These are phyloP conservation scores for Penicillium sp. DNA, from an alignment of 2,329 filamentous ascomycete species.

Conservation along the genomic window DNA sequence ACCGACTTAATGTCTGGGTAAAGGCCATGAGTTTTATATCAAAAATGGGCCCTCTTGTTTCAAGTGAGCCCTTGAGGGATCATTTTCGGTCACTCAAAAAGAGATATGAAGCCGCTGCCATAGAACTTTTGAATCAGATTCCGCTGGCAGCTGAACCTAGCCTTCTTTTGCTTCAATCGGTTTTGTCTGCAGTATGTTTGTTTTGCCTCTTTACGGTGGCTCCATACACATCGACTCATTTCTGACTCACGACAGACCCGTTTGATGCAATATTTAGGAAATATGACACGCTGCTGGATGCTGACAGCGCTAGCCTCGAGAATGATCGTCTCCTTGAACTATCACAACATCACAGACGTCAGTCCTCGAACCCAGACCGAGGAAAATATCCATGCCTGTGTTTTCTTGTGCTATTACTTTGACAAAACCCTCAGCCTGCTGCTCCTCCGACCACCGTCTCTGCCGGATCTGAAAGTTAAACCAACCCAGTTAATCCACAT, in stretches of 20 bases:
- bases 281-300: conserved; percentile 25
- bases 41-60: conserved; percentile 15
- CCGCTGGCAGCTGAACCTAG: conserved; percentile 18
- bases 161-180: conserved; percentile 17
- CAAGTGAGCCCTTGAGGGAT: conserved; percentile 13
- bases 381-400: conserved; percentile 18
- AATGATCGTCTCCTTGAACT: conserved; percentile 20
- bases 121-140: conserved; percentile 18
- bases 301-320: conserved; percentile 15
- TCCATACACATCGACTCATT: neutral
- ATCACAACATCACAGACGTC: conserved; percentile 21
- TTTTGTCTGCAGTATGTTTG: conserved; percentile 18
- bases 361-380: conserved; percentile 16
- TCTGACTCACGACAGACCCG: conserved; percentile 13
- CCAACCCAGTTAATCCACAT: conserved; percentile 16
- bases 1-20: conserved; percentile 19
- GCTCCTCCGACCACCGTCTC: conserved; percentile 20
- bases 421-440: conserved; percentile 23
- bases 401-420: conserved; percentile 22
- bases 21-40: conserved; percentile 20
- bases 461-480: conserved; percentile 20
- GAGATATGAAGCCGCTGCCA: conserved; percentile 16
- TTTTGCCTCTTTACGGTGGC: neutral
- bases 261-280: conserved; percentile 20
- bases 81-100: conserved; percentile 20